phyloP scores from a whole-genome alignment of 768 basidiomycete genomes.

The Suillus tomentosus region DNA sequence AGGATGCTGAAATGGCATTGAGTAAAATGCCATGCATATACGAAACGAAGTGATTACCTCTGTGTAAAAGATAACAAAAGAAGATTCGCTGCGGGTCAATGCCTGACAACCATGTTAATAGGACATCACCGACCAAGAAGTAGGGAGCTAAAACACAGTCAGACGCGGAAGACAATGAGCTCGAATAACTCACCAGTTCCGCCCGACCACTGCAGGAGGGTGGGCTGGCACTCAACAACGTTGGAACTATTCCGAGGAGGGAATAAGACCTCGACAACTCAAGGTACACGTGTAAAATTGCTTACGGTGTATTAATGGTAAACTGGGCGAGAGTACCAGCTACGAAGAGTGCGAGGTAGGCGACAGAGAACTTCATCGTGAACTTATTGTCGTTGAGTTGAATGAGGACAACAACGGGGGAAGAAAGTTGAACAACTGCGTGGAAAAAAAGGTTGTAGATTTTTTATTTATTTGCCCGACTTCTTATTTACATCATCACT shows the following conservation, averaged over 20 bases:
- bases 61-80: slow-evolving; percentile 22
- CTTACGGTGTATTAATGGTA: slow-evolving; percentile 74
- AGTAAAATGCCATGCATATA: background rate
- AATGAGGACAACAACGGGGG: slow-evolving; percentile 21
- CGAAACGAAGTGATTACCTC: slow-evolving; percentile 35
- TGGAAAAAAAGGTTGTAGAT: slow-evolving; percentile 21
- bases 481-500: slow-evolving; percentile 11
- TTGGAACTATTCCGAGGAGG: slow-evolving; percentile 38
- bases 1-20: slow-evolving; percentile 46
- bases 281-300: slow-evolving; percentile 15
- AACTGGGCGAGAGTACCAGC: slow-evolving; percentile 50
- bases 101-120: background rate
- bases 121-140: slow-evolving; percentile 54
- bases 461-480: slow-evolving; percentile 35
- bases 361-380: slow-evolving; percentile 50
- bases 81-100: background rate
- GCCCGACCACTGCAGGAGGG: slow-evolving; percentile 54
- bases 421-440: slow-evolving; percentile 31
- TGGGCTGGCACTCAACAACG: slow-evolving; percentile 59
- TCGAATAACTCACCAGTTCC: slow-evolving; percentile 49
- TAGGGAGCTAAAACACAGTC: slow-evolving; percentile 51
- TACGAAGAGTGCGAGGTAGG: slow-evolving; percentile 44
- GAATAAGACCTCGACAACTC: slow-evolving; percentile 11
- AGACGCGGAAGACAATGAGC: background rate
- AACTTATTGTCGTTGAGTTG: slow-evolving; percentile 13